Evolutionary conservation across 2,329 filamentous ascomycete species (phyloP), one percentile per base, ranked within the genome.

Genomic region (Neonectria coccinea): DNA sequence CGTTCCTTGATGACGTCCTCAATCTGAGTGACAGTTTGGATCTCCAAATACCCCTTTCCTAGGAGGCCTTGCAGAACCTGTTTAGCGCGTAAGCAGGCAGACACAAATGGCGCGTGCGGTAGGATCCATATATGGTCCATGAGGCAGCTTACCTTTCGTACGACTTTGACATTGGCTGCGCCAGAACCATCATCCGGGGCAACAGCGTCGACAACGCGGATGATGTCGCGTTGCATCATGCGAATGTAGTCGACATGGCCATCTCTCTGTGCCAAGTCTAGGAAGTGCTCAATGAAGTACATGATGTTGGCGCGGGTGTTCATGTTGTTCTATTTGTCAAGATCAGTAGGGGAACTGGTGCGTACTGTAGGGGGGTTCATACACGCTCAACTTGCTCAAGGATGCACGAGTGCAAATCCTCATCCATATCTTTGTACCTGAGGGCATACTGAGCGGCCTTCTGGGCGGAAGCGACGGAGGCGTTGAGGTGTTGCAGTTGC

Each of bases 281-380:
- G 92, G 71, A 99, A 92, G 72, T 95, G 92, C 76, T 98, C 95
- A 75, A 99, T 91, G 80, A 99, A 99, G 81, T 97, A 99, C 92
- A 99, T 97, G 78, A 99, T 98, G 78, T 99, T 99, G 64, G 96
- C 97, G 65, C 95, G 88, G 56, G 91, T 97, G 80, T 99, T 99
- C 92, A 99, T 97, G 70, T 92, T 95, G 71, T 93, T 97, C 88
- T 94, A 53, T 33, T 31, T 9, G 59, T 64, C n/a, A 27, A 25
- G 11, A 50, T 71, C 39, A 70, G 70, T 14, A 39, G 42, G 47
- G 39, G 36, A 20, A 51, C 25, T 48, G 52, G 29, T 52, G 14
- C 39, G 25, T 53, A 39, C 7, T 29, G 18, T 33, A 48, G 54
- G 33, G 33, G 18, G 33, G 54, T 33, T 67, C 59, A 51, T 71